phyloP scores from a whole-genome alignment of 2,329 filamentous ascomycete genomes.

The Cladorrhinum sp. region DNA sequence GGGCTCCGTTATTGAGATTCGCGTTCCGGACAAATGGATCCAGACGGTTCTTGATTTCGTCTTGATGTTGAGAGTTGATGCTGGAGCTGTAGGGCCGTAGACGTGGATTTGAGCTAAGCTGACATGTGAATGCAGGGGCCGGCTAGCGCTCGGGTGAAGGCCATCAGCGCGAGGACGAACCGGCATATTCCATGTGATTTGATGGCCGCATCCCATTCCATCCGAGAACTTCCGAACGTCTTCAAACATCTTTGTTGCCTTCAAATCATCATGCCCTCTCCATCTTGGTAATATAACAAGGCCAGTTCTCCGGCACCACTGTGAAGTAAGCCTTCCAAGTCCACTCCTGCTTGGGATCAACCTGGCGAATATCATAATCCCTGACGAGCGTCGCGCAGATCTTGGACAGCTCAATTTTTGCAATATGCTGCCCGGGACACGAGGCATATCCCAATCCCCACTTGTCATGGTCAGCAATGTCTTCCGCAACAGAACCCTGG shows the following conservation, averaged over 20 bases:
- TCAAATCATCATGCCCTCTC: background rate
- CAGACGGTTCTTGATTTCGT: background rate
- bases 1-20: background rate
- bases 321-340: conserved; percentile 29
- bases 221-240: background rate
- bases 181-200: background rate
- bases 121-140: background rate
- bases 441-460: conserved; percentile 21
- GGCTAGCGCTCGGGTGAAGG: background rate
- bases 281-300: conserved; percentile 22
- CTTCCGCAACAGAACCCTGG: background rate
- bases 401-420: conserved; percentile 25
- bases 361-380: conserved; percentile 25
- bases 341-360: conserved; percentile 27
- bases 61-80: background rate
- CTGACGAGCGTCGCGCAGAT: conserved; percentile 21
- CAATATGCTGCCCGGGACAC: conserved; percentile 25
- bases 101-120: background rate
- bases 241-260: too few relatives aligned
- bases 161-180: background rate
- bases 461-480: conserved; percentile 4
- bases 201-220: background rate
- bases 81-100: background rate
- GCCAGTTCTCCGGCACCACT: conserved; percentile 27
- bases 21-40: background rate